Evolutionary conservation across 768 basidiomycete species (phyloP), one percentile per base, ranked within the genome.

Genomic region (Terana coerulea): DNA sequence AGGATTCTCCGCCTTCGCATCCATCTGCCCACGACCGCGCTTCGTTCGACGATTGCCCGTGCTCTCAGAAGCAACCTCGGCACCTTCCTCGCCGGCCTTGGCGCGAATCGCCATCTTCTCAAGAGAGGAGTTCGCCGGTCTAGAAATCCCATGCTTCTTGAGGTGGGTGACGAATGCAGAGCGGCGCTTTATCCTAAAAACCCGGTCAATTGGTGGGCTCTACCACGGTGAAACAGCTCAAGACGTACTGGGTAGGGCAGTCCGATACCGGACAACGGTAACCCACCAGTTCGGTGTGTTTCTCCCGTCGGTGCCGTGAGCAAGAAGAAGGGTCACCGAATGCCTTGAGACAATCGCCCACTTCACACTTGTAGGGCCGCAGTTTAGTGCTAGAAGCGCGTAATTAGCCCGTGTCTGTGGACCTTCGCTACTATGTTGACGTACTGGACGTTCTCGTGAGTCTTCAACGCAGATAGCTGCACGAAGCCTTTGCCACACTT

Each of bases 271-370:
- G 40, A 30, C 62, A 65, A 14, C 52, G 47, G 51, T 47, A 57
- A 1, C 50, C 53, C 12, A 39, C 22, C 33, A 49, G 39, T 11
- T 39, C 63, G 15, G 62, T 57, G 59, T 88, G 86, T 2, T 71
- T 76, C 64, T 87, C 84, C 60, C 76, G 79, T 49, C 74, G 71
- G 58, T 88, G 86, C 8, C 86, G 81, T 26, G 78, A 69, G 55
- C 81, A 71, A 39, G 86, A 87, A 0, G 86, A 88, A 10, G 84
- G 86, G 58, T 88, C 86, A 12, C 79, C 79, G 56, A 88, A 88
- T 12, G 69, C 64, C 26, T 75, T 70, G 9, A 47, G 50, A 59
- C 86, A 88, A 19, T 62, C 65, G 8, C 65, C 59, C 36, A 75
- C 67, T 12, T 69, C 70, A 58, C 87, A 89, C 5, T 46, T 47